Conservation (phyloP, 768 basidiomycete genomes). For the Coprinopsis cinerea region DNA sequence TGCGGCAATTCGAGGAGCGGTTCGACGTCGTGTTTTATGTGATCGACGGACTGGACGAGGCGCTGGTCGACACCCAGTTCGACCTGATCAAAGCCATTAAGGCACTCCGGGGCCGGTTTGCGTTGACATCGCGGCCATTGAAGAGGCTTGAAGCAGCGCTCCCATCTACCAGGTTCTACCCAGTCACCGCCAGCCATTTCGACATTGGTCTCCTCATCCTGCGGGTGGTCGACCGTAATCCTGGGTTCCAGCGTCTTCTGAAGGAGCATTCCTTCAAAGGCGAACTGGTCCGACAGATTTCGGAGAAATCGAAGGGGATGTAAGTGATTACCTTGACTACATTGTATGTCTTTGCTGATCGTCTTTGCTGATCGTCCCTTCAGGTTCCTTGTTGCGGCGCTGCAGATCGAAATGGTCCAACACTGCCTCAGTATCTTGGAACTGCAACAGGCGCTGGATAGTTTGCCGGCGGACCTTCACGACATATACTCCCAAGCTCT, state of each 20-base stretch:
- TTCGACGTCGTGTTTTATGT: background rate
- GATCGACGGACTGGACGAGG: slow-evolving; percentile 6
- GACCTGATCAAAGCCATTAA: background rate
- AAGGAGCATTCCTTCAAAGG: background rate
- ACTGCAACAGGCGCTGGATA: background rate
- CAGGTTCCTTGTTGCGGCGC: slow-evolving; percentile 4
- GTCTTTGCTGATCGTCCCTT: too few relatives aligned
- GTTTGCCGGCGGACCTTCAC: background rate
- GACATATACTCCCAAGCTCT: background rate
- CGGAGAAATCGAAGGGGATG: slow-evolving; percentile 5
- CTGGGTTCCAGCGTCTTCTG: background rate
- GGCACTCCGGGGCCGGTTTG: background rate
- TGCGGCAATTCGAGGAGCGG: background rate
- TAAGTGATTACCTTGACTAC: background rate
- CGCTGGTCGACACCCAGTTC: background rate
- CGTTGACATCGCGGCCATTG: slow-evolving; percentile 3
- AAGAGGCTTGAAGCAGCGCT: background rate
- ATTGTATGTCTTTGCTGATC: background rate
- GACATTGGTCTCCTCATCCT: background rate
- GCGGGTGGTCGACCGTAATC: background rate
- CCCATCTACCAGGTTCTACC: background rate
- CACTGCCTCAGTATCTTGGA: background rate
- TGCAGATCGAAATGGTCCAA: slow-evolving; percentile 1
- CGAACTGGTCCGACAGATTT: background rate
- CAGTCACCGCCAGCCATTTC: background rate